Percentiles rank a stretch among this genome's conserved stretches.
These are phyloP conservation scores for Somion occarium DNA, from an alignment of 1,284 basidiomycete species.

Conservation along the genomic window DNA sequence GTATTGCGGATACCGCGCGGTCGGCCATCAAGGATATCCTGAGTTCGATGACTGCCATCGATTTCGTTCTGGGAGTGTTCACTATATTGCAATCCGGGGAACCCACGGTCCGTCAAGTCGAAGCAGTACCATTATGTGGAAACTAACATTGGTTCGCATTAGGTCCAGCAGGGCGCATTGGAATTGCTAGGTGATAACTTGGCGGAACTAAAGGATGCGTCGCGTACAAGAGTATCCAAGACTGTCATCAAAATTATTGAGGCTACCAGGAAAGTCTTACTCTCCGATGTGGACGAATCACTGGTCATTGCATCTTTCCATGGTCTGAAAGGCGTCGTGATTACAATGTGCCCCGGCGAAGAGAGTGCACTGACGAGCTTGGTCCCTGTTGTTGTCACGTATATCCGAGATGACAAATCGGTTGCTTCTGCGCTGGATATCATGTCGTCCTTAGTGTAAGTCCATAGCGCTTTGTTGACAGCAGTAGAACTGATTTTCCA, in stretches of 20 bases:
- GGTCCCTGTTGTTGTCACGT: conserved; percentile 53
- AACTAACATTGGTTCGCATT: neutral
- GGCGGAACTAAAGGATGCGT: conserved; percentile 51
- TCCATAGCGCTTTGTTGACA: too few species aligned
- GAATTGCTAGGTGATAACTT: conserved; percentile 65
- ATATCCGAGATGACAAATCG: conserved; percentile 36
- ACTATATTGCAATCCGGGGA: conserved; percentile 52
- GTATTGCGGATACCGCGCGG: conserved; percentile 45
- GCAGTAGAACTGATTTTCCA: too few species aligned
- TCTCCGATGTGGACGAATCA: conserved; percentile 33
- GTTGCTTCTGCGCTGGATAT: conserved; percentile 43
- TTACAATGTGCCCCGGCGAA: conserved; percentile 59
- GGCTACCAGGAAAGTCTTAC: conserved; percentile 44
- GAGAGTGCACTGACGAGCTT: conserved; percentile 56
- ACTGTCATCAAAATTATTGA: conserved; percentile 49
- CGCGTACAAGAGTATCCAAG: conserved; percentile 48
- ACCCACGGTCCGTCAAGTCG: conserved; percentile 29
- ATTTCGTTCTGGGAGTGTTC: conserved; percentile 53
- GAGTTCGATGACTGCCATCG: conserved; percentile 59
- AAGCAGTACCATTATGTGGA: neutral
- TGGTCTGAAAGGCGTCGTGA: conserved; percentile 55
- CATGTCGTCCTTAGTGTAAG: conserved; percentile 59
- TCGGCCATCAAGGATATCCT: conserved; percentile 45
- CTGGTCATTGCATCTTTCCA: conserved; percentile 46
- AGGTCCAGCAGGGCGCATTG: conserved; percentile 64